These are phyloP conservation scores for Starmera pachycereana DNA, from an alignment of 805 yeast genomes.

Conservation along the genomic window DNA sequence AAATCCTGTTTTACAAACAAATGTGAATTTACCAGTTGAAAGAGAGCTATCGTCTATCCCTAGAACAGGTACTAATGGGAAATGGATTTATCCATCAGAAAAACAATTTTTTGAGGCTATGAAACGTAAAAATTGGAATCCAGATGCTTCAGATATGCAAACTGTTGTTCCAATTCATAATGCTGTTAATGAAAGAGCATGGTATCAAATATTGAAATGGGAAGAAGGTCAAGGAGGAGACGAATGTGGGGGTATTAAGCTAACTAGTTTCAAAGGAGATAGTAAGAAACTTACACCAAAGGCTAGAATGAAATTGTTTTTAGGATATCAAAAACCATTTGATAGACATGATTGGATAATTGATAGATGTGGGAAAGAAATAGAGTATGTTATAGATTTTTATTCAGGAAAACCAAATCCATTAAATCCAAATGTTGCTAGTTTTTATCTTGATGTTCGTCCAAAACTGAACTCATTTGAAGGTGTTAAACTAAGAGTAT, in stretches of 20 bases:
- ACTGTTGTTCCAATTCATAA: constrained; percentile 92
- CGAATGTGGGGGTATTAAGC: constrained; percentile 73
- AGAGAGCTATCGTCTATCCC: constrained; percentile 80
- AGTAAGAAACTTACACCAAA: constrained; percentile 78
- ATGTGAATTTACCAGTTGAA: constrained; percentile 49
- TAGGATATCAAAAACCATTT: constrained; percentile 75
- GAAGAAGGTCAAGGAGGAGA: constrained; percentile 51
- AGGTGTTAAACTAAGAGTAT: constrained; percentile 64
- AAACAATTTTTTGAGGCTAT: constrained; percentile 92
- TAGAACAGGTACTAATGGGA: constrained; percentile 50
- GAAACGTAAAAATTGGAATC: constrained; percentile 84
- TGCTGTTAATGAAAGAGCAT: constrained; percentile 85
- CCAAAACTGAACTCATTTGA: constrained; percentile 81
- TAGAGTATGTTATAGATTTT: constrained; percentile 91
- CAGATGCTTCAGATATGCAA: constrained; percentile 73
- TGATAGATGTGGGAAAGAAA: constrained; percentile 69
- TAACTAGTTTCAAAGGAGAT: constrained; percentile 86
- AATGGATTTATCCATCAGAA: constrained; percentile 95
- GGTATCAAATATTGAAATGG: constrained; percentile 81
- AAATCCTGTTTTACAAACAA: constrained; percentile 22
- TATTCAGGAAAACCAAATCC: constrained; percentile 49
- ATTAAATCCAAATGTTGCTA: constrained; percentile 34
- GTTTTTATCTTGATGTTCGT: constrained; percentile 79
- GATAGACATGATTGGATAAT: constrained; percentile 95
- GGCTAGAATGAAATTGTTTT: constrained; percentile 55